These are phyloP conservation scores for Trypanosoma caninum DNA, from an alignment of 208 protist genomes.

Conservation along the genomic window DNA sequence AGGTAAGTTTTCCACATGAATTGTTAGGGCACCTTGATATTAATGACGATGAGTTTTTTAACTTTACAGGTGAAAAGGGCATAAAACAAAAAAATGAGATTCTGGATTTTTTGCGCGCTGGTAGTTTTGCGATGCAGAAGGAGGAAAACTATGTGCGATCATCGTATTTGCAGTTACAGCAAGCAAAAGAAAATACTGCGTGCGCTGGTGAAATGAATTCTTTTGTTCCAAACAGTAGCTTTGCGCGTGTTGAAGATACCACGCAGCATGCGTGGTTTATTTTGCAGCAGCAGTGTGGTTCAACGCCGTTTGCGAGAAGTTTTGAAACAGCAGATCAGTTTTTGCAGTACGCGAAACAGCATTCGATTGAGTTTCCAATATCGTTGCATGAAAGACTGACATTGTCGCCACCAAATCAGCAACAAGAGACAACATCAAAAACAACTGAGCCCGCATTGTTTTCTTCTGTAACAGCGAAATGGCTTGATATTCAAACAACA, in stretches of 20 bases:
- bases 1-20: constrained; percentile 60
- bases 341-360: constrained; percentile 35
- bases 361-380: constrained; percentile 37
- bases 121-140: constrained; percentile 27
- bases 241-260: constrained; percentile 56
- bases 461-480: constrained; percentile 29
- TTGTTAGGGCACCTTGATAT: constrained; percentile 68
- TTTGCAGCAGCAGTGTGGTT: constrained; percentile 33
- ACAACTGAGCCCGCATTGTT: not conserved
- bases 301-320: constrained; percentile 52
- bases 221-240: not conserved
- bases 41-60: constrained; percentile 70
- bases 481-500: constrained; percentile 78
- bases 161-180: constrained; percentile 46
- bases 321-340: constrained; percentile 45
- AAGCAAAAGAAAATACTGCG: not conserved
- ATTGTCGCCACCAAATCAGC: no score
- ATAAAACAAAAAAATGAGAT: constrained; percentile 19
- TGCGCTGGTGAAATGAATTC: not conserved
- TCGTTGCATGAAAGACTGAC: not conserved
- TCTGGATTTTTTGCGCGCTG: constrained; percentile 39
- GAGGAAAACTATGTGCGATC: constrained; percentile 9
- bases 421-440: not conserved
- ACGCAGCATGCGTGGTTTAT: constrained; percentile 78
- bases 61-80: constrained; percentile 54